Evolutionary conservation across 768 basidiomycete genomes (phyloP).

Genomic region (Hygrophorus russula): DNA sequence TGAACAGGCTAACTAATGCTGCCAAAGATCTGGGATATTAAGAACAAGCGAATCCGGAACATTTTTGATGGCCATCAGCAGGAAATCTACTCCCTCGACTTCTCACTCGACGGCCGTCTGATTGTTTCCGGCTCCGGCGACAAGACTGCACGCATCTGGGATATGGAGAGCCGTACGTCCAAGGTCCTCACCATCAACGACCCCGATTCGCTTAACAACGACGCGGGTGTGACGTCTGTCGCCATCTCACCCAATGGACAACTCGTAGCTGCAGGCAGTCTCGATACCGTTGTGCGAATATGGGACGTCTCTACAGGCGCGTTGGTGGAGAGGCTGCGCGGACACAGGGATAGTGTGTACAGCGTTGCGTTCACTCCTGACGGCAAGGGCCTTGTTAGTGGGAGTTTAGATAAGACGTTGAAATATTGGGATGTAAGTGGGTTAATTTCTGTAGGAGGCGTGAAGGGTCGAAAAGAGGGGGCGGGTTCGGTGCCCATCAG

Average conservation of each 20-base stretch:
- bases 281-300: conserved; percentile 55
- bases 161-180: conserved; percentile 20
- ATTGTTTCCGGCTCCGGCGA: conserved; percentile 75
- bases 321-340: conserved; percentile 64
- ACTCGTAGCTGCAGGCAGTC: conserved; percentile 34
- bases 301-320: conserved; percentile 58
- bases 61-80: conserved; percentile 78
- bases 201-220: conserved; percentile 29
- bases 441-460: conserved; percentile 17
- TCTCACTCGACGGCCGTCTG: conserved; percentile 62
- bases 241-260: conserved; percentile 68
- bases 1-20: background rate
- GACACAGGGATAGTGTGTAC: conserved; percentile 81
- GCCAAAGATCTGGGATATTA: conserved; percentile 81
- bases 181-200: conserved; percentile 40
- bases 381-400: conserved; percentile 82
- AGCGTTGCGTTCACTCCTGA: conserved; percentile 90
- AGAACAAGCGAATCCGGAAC: conserved; percentile 56
- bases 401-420: conserved; percentile 81
- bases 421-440: conserved; percentile 61
- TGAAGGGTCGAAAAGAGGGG: conserved; percentile 32
- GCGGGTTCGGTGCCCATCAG: conserved; percentile 27
- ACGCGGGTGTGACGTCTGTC: conserved; percentile 67
- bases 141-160: conserved; percentile 22
- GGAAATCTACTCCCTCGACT: conserved; percentile 91